Evolutionary conservation across 2,329 filamentous ascomycete species (phyloP).

Genomic region (Cytospora paraplurivora): DNA sequence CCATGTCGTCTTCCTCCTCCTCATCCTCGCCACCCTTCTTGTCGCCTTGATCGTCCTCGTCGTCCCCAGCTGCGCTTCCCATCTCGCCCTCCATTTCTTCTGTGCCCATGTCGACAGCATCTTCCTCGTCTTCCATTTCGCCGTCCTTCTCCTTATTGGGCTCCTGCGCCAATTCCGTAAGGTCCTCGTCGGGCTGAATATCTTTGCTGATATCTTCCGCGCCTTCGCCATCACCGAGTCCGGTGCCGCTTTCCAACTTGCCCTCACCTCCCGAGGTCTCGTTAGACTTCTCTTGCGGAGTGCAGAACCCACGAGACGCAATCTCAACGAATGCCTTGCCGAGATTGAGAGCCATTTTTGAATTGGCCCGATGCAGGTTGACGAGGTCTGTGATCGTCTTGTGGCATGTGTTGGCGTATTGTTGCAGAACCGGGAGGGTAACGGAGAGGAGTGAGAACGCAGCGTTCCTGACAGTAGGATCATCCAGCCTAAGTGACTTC

Average conservation of each 20-base stretch:
- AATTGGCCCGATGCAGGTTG: conserved; percentile 68
- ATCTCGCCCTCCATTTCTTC: conserved; percentile 89
- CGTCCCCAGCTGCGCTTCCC: conserved; percentile 63
- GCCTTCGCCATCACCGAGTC: conserved; percentile 91
- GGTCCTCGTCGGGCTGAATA: conserved; percentile 87
- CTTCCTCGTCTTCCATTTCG: conserved; percentile 77
- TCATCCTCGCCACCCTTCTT: conserved; percentile 66
- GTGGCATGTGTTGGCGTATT: conserved; percentile 67
- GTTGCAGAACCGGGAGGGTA: conserved; percentile 70
- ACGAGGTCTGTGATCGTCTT: conserved; percentile 61
- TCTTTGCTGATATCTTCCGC: conserved; percentile 98
- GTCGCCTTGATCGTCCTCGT: conserved; percentile 62
- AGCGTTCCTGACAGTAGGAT: conserved; percentile 45
- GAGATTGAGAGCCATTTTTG: conserved; percentile 74
- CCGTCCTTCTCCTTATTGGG: conserved; percentile 65
- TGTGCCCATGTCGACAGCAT: conserved; percentile 89
- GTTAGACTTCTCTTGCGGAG: conserved; percentile 77
- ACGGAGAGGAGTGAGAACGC: conserved; percentile 61
- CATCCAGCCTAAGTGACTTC: conserved; percentile 41
- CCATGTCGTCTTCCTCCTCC: conserved; percentile 72
- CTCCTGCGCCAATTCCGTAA: conserved; percentile 88
- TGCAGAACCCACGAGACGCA: conserved; percentile 85
- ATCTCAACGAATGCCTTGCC: conserved; percentile 78
- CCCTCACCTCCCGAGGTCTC: conserved; percentile 70
- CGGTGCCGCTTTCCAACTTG: conserved; percentile 87